Evolutionary conservation across 371 early-diverging fungal species (phyloP).

Genomic region (Mucor circinelloides): DNA sequence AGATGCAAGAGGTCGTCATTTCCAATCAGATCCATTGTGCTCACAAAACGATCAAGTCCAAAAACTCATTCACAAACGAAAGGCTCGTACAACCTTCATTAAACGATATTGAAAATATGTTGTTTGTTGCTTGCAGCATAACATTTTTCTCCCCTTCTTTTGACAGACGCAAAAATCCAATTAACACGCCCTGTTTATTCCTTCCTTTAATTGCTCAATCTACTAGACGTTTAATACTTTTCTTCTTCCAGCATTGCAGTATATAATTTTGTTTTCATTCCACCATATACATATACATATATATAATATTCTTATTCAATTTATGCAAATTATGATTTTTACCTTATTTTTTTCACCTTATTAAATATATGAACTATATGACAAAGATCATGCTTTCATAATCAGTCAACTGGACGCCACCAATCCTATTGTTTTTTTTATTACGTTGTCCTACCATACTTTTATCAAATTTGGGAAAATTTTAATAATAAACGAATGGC

Average conservation of each 20-base stretch:
- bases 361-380: neutral
- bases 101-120: neutral
- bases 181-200: neutral
- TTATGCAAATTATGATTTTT: neutral
- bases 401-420: neutral
- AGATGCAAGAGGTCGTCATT: slow-evolving; percentile 60
- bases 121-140: neutral
- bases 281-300: neutral
- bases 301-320: neutral
- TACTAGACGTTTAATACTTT: neutral
- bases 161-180: neutral
- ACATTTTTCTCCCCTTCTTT: neutral
- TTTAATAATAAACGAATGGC: neutral
- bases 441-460: neutral
- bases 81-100: neutral
- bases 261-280: neutral
- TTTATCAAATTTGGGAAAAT: neutral
- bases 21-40: slow-evolving; percentile 27
- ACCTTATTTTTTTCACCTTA: neutral
- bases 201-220: neutral
- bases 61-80: neutral
- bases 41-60: slow-evolving; percentile 3
- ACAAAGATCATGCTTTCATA: neutral
- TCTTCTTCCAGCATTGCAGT: neutral
- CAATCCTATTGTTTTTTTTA: neutral